phyloP scores from a whole-genome alignment of 257 asterid genomes.

The Primulina tabacum region DNA sequence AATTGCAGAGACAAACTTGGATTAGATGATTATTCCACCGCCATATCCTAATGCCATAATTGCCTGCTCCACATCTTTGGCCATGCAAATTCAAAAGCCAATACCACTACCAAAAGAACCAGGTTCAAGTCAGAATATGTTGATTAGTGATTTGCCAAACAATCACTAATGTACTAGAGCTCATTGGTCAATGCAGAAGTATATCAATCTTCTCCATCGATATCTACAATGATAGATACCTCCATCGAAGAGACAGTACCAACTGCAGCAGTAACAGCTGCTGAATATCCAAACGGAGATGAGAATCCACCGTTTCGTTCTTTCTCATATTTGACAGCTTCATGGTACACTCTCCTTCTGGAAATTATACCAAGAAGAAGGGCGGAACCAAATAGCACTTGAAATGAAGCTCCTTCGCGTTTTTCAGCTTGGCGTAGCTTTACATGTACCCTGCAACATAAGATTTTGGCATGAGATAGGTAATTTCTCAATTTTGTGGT shows the following conservation, averaged over 20 bases:
- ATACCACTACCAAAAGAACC: slow-evolving; percentile 65
- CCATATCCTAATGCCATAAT: slow-evolving; percentile 59
- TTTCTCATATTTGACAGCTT: slow-evolving; percentile 80
- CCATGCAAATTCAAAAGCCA: slow-evolving; percentile 62
- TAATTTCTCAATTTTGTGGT: slow-evolving; percentile 15
- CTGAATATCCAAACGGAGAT: slow-evolving; percentile 89
- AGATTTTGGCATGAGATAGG: slow-evolving; percentile 14
- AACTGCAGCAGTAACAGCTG: slow-evolving; percentile 59
- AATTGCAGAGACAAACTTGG: slow-evolving; percentile 52
- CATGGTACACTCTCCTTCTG: slow-evolving; percentile 69
- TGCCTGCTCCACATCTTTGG: slow-evolving; percentile 35
- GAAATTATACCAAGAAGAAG: slow-evolving; percentile 81
- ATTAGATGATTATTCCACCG: slow-evolving; percentile 79
- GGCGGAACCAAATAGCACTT: slow-evolving; percentile 69
- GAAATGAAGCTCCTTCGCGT: slow-evolving; percentile 90
- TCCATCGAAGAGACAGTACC: slow-evolving; percentile 70
- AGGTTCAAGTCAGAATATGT: slow-evolving; percentile 25
- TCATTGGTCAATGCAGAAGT: slow-evolving; percentile 19
- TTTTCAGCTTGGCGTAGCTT: slow-evolving; percentile 62
- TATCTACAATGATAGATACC: slow-evolving; percentile 38
- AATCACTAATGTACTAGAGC: slow-evolving; percentile 19
- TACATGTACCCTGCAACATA: slow-evolving; percentile 64
- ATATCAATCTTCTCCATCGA: slow-evolving; percentile 20
- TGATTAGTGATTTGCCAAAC: slow-evolving; percentile 18
- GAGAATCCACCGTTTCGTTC: slow-evolving; percentile 80